Evolutionary conservation across 208 protist species (phyloP).

Genomic region (Vickermania spadyakhi): DNA sequence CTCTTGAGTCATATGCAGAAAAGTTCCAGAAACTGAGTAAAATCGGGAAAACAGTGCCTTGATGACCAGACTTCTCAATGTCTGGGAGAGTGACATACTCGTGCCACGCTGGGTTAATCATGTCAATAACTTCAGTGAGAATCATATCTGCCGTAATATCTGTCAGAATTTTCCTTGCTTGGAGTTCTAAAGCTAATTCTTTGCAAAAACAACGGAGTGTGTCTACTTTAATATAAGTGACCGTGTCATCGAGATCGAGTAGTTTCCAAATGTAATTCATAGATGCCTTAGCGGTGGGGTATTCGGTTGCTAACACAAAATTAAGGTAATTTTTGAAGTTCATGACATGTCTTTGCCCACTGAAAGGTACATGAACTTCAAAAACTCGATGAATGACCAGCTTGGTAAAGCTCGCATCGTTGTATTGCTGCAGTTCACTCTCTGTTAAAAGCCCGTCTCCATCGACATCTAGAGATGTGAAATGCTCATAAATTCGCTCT

Average conservation of each 20-base stretch:
- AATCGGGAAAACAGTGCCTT: slow-evolving; percentile 74
- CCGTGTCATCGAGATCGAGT: slow-evolving; percentile 69
- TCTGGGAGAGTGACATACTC: slow-evolving; percentile 77
- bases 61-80: slow-evolving; percentile 67
- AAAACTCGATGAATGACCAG: slow-evolving; percentile 81
- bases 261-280: slow-evolving; percentile 84
- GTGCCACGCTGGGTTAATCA: slow-evolving; percentile 85
- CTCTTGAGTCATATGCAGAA: slow-evolving; percentile 84
- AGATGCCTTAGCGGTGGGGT: slow-evolving; percentile 64
- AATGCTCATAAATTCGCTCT: slow-evolving; percentile 85
- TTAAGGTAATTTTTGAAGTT: slow-evolving; percentile 90
- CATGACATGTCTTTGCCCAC: slow-evolving; percentile 62
- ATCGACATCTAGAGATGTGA: slow-evolving; percentile 73
- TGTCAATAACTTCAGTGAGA: slow-evolving; percentile 82
- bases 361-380: slow-evolving; percentile 82
- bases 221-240: slow-evolving; percentile 43
- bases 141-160: slow-evolving; percentile 78
- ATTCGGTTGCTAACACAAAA: slow-evolving; percentile 89
- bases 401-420: slow-evolving; percentile 70
- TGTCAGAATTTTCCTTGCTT: slow-evolving; percentile 58
- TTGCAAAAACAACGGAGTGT: slow-evolving; percentile 80
- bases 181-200: slow-evolving; percentile 69
- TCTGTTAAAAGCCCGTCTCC: slow-evolving; percentile 76
- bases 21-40: slow-evolving; percentile 82
- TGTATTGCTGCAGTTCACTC: slow-evolving; percentile 75